phyloP scores from a whole-genome alignment of 164 flowering plant species.

The Aristolochia fimbriata region DNA sequence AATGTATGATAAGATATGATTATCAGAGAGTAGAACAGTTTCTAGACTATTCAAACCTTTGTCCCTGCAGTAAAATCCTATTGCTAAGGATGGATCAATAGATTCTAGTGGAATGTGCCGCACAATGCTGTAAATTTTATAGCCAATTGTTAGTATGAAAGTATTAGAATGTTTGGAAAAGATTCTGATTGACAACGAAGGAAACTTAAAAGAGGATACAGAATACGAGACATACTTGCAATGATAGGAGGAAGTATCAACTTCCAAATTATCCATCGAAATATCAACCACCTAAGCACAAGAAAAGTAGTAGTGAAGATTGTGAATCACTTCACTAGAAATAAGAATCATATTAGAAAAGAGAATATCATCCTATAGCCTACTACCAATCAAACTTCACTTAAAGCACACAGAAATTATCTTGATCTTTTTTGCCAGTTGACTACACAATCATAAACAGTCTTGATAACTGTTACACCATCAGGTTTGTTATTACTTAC shows the following conservation, averaged over 20 bases:
- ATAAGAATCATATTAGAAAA: background rate
- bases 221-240: slow-evolving; percentile 41
- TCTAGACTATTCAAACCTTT: slow-evolving; percentile 33
- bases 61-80: slow-evolving; percentile 83
- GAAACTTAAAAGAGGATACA: background rate
- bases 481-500: too few relatives aligned
- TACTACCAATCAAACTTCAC: background rate
- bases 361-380: background rate
- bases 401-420: background rate
- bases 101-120: slow-evolving; percentile 55
- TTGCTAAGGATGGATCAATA: slow-evolving; percentile 84
- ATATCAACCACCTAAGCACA: slow-evolving; percentile 44
- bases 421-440: too few relatives aligned
- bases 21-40: background rate
- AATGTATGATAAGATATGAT: background rate
- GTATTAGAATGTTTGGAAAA: background rate
- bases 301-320: background rate
- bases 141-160: background rate
- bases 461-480: too few relatives aligned
- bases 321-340: background rate
- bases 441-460: too few relatives aligned
- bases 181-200: too few relatives aligned
- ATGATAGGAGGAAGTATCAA: slow-evolving; percentile 85
- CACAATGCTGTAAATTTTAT: slow-evolving; percentile 26
- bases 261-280: slow-evolving; percentile 32